phyloP scores from a whole-genome alignment of 2,329 filamentous ascomycete genomes.

The Hypoxylon sp. region DNA sequence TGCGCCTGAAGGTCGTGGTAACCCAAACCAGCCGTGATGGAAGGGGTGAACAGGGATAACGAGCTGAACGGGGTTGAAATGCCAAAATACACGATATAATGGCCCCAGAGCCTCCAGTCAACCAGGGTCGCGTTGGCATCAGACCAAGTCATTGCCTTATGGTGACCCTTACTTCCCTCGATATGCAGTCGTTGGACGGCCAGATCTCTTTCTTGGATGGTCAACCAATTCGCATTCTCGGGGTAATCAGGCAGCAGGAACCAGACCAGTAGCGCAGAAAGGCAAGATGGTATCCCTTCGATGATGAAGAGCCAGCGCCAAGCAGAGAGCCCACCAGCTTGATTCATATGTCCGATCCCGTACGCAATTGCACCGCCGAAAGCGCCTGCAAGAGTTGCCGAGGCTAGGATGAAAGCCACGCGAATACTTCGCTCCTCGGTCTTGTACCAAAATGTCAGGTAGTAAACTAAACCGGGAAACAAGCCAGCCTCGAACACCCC shows the following conservation, averaged over 20 bases:
- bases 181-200: conserved; percentile 59
- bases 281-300: conserved; percentile 59
- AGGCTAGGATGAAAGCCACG: conserved; percentile 67
- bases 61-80: conserved; percentile 53
- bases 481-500: conserved; percentile 63
- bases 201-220: conserved; percentile 70
- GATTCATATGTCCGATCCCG: conserved; percentile 80
- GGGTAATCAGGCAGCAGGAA: conserved; percentile 76
- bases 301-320: conserved; percentile 79
- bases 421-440: conserved; percentile 63
- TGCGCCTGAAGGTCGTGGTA: conserved; percentile 64
- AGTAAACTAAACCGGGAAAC: conserved; percentile 57
- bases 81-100: conserved; percentile 67
- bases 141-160: conserved; percentile 73
- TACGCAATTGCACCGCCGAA: conserved; percentile 82
- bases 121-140: conserved; percentile 79
- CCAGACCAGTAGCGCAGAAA: conserved; percentile 69
- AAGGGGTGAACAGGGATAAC: conserved; percentile 66
- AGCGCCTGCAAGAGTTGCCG: conserved; percentile 78
- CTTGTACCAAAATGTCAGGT: conserved; percentile 68
- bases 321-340: conserved; percentile 70
- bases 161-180: conserved; percentile 68
- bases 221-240: conserved; percentile 74
- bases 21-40: conserved; percentile 63
- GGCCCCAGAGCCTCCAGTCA: conserved; percentile 76